Conservation (phyloP, 352 stramenopile species). For the Saprolegnia diclina region DNA sequence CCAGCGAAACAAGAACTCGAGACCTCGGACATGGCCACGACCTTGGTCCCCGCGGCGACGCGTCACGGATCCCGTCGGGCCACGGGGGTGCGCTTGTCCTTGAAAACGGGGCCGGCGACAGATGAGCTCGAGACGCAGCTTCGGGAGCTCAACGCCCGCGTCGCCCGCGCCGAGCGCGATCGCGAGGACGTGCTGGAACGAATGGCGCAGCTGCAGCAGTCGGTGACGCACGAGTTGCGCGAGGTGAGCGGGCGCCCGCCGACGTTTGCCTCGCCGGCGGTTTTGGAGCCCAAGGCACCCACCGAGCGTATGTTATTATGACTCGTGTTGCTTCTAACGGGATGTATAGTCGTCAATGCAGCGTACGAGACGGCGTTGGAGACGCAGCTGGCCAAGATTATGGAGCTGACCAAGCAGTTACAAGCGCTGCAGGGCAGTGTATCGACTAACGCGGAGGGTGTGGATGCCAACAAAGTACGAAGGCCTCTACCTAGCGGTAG, state of each 20-base stretch:
- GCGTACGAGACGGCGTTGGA: constrained; percentile 4
- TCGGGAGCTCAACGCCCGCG: neutral
- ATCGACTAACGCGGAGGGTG: neutral
- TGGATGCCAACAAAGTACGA: constrained; percentile 12
- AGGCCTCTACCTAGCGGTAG: neutral
- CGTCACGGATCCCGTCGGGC: neutral
- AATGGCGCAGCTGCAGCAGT: neutral
- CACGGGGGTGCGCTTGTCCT: neutral
- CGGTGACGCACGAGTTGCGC: neutral
- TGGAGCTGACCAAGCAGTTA: constrained; percentile 15
- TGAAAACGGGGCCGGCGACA: neutral
- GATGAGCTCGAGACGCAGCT: neutral
- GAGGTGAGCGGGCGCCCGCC: neutral
- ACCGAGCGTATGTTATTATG: neutral
- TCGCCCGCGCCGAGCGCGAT: neutral
- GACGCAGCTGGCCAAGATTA: neutral
- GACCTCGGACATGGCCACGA: neutral
- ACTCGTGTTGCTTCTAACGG: neutral
- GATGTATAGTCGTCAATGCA: neutral
- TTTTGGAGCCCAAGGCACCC: neutral
- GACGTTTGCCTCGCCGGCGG: neutral
- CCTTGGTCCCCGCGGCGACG: neutral
- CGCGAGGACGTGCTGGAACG: neutral
- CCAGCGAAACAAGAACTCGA: neutral
- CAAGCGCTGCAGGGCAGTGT: neutral